phyloP scores from a whole-genome alignment of 352 stramenopile species.

The Phytophthora sansomeana region DNA sequence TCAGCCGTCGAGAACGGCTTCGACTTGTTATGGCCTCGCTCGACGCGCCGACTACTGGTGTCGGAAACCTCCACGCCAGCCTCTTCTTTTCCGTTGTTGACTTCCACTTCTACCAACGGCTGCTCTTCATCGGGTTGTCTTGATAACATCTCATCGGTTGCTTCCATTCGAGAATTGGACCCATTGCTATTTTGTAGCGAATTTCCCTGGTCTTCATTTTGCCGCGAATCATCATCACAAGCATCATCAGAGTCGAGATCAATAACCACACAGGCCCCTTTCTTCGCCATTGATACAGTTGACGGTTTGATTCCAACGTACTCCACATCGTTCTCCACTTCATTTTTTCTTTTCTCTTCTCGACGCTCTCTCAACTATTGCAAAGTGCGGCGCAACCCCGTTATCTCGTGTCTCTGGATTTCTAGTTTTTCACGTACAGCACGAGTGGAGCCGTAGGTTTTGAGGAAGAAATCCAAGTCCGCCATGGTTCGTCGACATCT shows the following conservation, averaged over 20 bases:
- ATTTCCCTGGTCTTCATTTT: no score
- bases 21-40: no score
- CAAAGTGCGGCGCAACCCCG: neutral
- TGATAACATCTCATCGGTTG: no score
- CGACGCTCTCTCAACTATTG: neutral
- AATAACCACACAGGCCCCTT: neutral
- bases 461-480: slow-evolving; percentile 5
- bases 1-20: neutral
- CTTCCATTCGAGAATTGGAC: no score
- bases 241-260: neutral
- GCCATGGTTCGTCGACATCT: slow-evolving; percentile 20
- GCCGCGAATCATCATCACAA: neutral
- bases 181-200: no score
- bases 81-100: no score
- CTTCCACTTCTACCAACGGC: no score
- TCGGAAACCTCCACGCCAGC: no score
- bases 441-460: slow-evolving; percentile 4
- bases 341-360: neutral
- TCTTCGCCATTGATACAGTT: neutral
- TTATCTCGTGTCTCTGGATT: neutral
- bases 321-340: neutral
- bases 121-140: no score
- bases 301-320: neutral
- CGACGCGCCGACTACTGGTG: no score
- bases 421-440: neutral